Evolutionary conservation across 768 basidiomycete species (phyloP), one percentile per base, ranked within the genome.

Genomic region (Hericium erinaceus): DNA sequence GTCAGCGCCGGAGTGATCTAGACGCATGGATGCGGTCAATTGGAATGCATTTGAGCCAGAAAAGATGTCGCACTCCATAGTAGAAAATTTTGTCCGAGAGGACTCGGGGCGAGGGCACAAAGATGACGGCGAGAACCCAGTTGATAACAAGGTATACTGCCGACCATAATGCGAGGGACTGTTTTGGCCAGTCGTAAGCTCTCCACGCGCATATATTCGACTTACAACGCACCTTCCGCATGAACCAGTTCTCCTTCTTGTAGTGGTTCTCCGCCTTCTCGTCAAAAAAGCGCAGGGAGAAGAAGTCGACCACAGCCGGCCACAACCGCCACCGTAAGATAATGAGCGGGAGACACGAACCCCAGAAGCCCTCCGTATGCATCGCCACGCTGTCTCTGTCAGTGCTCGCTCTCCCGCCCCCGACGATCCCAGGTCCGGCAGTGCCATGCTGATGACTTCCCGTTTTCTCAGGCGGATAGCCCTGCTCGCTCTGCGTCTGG

Each of bases 241-340:
- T 74, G 64, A 82, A 87, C 89, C 88, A 90, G 54, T 75, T 80
- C 70, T 92, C 89, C 76, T 83, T 74, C 52, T 59, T 69, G 66
- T 77, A 82, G 22, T 76, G 72, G 54, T 66, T 66, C 66, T 81
- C 81, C 60, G 75, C 73, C 73, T 80, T 64, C 70, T 79, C 74
- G 64, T 88, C 85, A 22, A 75, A 72, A 66, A 89, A 90, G 24
- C 74, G 75, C 22, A 81, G 77, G 39, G 69, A 74, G 67, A 89
- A 88, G 61, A 89, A 81, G 44, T 78, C 75, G 64, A 77, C 64
- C 7, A 83, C 63, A 8, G 72, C 67, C 1, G 82, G 82, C 79
- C 79, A 85, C 12, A 80, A 58, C 54, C 80, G 75, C 78, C 80
- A 85, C 39, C 83, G 75, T n/a, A 84, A 55, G 37, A 76, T 66